Base-by-base conservation (phyloP, 2,329 filamentous ascomycete species). In the Huntiella bhutanensis region DNA sequence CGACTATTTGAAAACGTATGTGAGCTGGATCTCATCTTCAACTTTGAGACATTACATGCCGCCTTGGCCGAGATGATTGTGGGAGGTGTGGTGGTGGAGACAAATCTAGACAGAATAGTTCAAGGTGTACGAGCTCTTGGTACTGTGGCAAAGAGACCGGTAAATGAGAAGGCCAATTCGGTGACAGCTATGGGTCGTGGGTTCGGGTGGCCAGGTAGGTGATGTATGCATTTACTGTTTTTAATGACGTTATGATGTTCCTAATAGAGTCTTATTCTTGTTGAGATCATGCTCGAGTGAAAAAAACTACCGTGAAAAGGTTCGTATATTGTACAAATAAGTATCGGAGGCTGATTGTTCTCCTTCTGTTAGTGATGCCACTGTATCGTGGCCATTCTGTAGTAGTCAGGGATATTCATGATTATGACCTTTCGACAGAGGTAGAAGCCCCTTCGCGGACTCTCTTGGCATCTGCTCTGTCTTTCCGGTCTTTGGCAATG, bases 21-120 rank as follows among this genome's bases (percentile, higher is more conserved):
- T 70, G 91, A 98, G 67, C 69, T 98, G 47, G 87, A 98, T 62
- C 71, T 98, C 54, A 98, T 98, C 61, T 98, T 98, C 68, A 96
- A 96, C 60, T 98, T 94, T 56, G 91, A 98, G 70, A 92, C 86
- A 12, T 69, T 98, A 56, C 91, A 98, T 66, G 82, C 88, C 6
- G 78, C 86, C 12, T 67, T 96, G 7, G 79, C 77, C 49, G 88
- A 96, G 68, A 93, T 96, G 84, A 82, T 96, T 48, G 83, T 94
- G 12, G 88, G 88, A 11, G 88, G 88, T 1, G 85, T 95, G 11
- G 88, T 96, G 12, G 78, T 96, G 17, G 88, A 96, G 66, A 95
- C 88, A 32, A 84, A 80, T 55, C 64, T 93, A 51, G 86, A 94
- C 49, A 79, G 79, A 60, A 91, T 96, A 46, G 82, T 95, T 4